Base-by-base conservation (phyloP, 805 yeast genomes). In the Isabelozyma heimii region DNA sequence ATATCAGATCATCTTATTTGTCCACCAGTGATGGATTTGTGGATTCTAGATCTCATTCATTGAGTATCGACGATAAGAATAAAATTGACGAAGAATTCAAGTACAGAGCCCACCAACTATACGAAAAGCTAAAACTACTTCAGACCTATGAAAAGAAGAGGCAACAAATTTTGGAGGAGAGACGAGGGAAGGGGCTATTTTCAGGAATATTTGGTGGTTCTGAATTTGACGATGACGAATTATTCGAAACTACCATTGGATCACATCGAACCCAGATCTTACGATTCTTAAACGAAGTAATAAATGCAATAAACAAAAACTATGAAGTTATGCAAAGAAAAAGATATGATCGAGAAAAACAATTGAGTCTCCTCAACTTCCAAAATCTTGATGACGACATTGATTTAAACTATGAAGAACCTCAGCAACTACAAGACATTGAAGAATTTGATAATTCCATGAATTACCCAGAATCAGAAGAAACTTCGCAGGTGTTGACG, bases 1-100 rank as follows among this genome's bases (percentile, higher is more conserved):
- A 58, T 37, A 56, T 65, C 27, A 62, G 63, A 49, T 54, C 58
- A 14, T 55, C 56, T n/a, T 67, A 67, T 47, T 55, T 66, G 15
- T 50, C 67, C 1, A 52, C 61, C 7, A 57, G 51, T 40, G 63
- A 61, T 42, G 63, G 56, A 14, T 49, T 49, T 47, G 43, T 51
- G 47, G 28, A 28, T 42, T n/a, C 26, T 26, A 33, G 51, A 4
- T 7, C 37, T 3, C 43, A 44, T 10, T 55, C 54, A 6, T 68
- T 80, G 61, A 56, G 75, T 24, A 72, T 73, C 28, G 70, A 65
- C 8, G 84, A 82, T 38, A 79, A 82, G 55, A 81, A 81, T 51
- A 72, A 74, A 37, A 72, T 83, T 17, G 87, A 83, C 53, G 77
- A 80, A 43, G 82, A 81, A 49, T 70, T 81, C 40, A 74, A 81